phyloP scores from a whole-genome alignment of 768 basidiomycete species.

The Clathrus columnatus region DNA sequence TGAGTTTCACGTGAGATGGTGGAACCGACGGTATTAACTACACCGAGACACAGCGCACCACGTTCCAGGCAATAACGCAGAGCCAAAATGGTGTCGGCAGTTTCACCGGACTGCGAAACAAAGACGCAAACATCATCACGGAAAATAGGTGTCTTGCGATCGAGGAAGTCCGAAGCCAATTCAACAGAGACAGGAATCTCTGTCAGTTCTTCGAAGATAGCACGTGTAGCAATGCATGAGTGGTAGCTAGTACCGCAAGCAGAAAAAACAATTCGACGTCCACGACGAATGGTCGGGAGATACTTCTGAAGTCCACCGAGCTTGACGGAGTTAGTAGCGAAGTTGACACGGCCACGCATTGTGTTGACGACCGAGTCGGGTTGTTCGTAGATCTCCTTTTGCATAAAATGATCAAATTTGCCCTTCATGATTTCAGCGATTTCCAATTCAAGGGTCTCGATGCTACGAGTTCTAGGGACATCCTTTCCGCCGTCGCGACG shows the following conservation, averaged over 20 bases:
- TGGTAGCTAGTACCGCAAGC: conserved; percentile 99
- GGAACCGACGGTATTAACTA: conserved; percentile 97
- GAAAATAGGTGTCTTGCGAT: conserved; percentile 99
- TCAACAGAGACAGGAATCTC: conserved; percentile 98
- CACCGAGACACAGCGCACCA: conserved; percentile 92
- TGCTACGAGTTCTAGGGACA: conserved; percentile 73
- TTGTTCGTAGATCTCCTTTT: conserved; percentile 99
- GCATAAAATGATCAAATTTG: conserved; percentile 99
- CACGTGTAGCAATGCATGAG: conserved; percentile 91
- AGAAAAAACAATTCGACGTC: conserved; percentile 89
- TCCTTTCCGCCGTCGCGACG: conserved; percentile 62
- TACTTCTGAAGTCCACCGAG: conserved; percentile 94
- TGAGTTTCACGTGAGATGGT: conserved; percentile 97
- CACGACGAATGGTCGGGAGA: conserved; percentile 90
- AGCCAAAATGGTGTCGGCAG: conserved; percentile 94
- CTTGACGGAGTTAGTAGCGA: conserved; percentile 83
- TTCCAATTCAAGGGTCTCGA: conserved; percentile 97
- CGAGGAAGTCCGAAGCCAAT: conserved; percentile 95
- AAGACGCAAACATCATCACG: conserved; percentile 96
- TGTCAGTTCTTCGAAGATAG: conserved; percentile 97
- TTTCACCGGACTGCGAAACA: conserved; percentile 96
- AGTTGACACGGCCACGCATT: conserved; percentile 99
- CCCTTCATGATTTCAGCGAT: conserved; percentile 99
- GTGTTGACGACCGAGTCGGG: conserved; percentile 99
- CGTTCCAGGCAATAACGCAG: conserved; percentile 94